Evolutionary conservation across 441 rosid genomes (phyloP).

Genomic region (Adansonia grandidieri): DNA sequence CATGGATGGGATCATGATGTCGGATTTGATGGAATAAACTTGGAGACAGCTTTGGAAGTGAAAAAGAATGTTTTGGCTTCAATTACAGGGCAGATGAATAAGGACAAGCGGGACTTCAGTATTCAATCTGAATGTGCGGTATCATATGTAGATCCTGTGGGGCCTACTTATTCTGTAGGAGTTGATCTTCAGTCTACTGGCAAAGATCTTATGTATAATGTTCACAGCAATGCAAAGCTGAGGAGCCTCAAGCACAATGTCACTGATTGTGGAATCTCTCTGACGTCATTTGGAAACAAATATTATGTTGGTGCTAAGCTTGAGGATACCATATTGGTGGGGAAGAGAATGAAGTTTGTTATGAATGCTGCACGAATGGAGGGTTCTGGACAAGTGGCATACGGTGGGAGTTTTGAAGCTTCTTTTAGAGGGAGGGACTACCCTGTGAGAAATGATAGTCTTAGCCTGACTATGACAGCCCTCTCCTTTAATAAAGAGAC

Average conservation of each 20-base stretch:
- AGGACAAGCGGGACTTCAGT: constrained; percentile 77
- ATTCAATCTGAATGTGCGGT: constrained; percentile 77
- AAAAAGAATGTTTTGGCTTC: constrained; percentile 59
- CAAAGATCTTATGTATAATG: constrained; percentile 68
- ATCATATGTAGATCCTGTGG: constrained; percentile 52
- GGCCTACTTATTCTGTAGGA: constrained; percentile 61
- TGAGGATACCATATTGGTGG: constrained; percentile 66
- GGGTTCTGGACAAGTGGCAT: constrained; percentile 66
- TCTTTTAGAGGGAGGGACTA: constrained; percentile 75
- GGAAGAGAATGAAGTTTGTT: constrained; percentile 70
- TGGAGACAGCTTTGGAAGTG: constrained; percentile 67
- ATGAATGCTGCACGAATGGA: constrained; percentile 71
- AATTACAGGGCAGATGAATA: constrained; percentile 73
- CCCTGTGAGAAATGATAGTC: constrained; percentile 66
- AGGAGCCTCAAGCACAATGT: constrained; percentile 62
- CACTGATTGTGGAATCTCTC: constrained; percentile 60
- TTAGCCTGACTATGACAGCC: constrained; percentile 61
- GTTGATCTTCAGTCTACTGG: constrained; percentile 80
- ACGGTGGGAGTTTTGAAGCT: constrained; percentile 83
- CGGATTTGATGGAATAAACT: constrained; percentile 84
- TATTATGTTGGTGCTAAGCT: constrained; percentile 74
- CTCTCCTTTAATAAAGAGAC: constrained; percentile 71
- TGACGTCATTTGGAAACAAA: constrained; percentile 66
- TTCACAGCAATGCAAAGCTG: constrained; percentile 63
- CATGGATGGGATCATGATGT: constrained; percentile 98